Evolutionary conservation across 2,329 filamentous ascomycete genomes (phyloP).

Genomic region (Erysiphe pulchra): DNA sequence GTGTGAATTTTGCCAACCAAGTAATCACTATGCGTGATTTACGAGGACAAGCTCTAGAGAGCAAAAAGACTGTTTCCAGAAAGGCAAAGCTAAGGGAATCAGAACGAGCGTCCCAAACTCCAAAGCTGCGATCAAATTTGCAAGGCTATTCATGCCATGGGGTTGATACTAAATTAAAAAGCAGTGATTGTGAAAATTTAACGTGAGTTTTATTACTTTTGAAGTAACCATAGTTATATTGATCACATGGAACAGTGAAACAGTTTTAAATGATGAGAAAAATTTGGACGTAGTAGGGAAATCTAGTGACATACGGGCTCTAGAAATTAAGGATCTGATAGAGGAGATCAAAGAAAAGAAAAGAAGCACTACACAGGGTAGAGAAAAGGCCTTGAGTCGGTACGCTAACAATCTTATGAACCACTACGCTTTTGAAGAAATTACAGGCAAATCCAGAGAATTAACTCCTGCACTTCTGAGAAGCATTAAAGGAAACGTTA

Average conservation of each 20-base stretch:
- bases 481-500: conserved; percentile 35
- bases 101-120: conserved; percentile 22
- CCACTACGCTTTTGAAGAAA: conserved; percentile 33
- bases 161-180: conserved; percentile 27
- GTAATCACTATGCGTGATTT: conserved; percentile 18
- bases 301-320: conserved; percentile 23
- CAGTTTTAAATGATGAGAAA: conserved; percentile 12
- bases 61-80: conserved; percentile 30
- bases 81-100: conserved; percentile 24
- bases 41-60: conserved; percentile 28
- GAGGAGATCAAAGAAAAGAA: conserved; percentile 42
- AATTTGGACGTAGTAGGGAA: conserved; percentile 16
- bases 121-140: conserved; percentile 14
- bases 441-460: conserved; percentile 26
- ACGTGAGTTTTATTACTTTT: not conserved
- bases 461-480: conserved; percentile 32
- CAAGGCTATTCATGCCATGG: conserved; percentile 12
- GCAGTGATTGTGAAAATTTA: conserved; percentile 17
- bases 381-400: conserved; percentile 29
- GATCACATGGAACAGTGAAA: conserved; percentile 10
- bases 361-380: conserved; percentile 35
- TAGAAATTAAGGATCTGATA: conserved; percentile 30
- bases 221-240: no score
- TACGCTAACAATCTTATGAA: conserved; percentile 34
- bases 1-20: no score